Base-by-base conservation (phyloP, 2,329 filamentous ascomycete species). In the Arthrinium puccinioides region DNA sequence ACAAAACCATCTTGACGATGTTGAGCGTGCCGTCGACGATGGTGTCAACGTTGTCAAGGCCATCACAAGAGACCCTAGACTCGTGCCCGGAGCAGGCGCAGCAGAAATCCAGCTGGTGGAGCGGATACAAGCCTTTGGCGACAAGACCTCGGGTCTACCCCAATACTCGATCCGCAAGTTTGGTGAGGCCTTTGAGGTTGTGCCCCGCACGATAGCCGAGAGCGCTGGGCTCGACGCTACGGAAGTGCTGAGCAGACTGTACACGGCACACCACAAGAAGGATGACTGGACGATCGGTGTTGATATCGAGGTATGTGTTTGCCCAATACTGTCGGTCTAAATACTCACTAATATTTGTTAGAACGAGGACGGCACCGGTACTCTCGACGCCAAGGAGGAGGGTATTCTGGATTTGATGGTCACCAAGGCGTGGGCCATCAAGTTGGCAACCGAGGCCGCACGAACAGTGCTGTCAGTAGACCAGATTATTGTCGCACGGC, bases 1-100 rank as follows among this genome's bases (percentile, higher is more conserved):
- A 5, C 90, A 97, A 66, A 98, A 98, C 70, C 87, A 97, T 62
- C 79, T 98, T 18, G 92, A 98, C 56, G 92, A 98, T 53, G 77
- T 98, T 24, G 92, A 98, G 73, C 83, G 92, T 46, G 92, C 92
- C 35, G 89, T 98, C 39, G 92, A 98, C 53, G 92, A 98, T 51
- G 92, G 92, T 47, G 92, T 98, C 61, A 98, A 97, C 57, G 94
- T 94, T 36, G 85, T 98, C 62, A 98, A 98, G 71, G 92, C 92
- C 47, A 94, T 98, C 60, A 97, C 92, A 44, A 86, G 86, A 60
- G 94, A 98, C 59, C 71, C 90, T 6, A 78, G 89, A 46, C 74
- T 98, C 41, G 89, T 98, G 1, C 88, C 92, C 25, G 92, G 92
- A 47, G 92, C 92, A 21, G 94, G 92, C 53, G 90, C 92, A 32